phyloP scores from a whole-genome alignment of 257 asterid species.

The Solanum virginianum region DNA sequence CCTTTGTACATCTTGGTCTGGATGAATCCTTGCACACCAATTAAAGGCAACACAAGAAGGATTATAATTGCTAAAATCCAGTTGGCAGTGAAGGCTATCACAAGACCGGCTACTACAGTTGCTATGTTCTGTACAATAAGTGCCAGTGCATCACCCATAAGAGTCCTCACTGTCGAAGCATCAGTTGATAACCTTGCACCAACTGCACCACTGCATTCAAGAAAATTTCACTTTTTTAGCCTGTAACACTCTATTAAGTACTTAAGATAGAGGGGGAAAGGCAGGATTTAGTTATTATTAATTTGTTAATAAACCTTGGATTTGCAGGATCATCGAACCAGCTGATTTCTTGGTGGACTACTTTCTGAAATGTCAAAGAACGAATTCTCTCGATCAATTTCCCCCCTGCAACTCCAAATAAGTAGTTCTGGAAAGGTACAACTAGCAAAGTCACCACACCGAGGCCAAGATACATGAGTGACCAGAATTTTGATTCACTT shows the following conservation, averaged over 20 bases:
- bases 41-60: constrained; percentile 34
- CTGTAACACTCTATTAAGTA: background rate
- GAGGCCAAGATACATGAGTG: too few relatives aligned
- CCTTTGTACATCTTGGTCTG: constrained; percentile 48
- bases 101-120: constrained; percentile 44
- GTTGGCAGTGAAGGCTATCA: constrained; percentile 62
- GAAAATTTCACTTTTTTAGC: background rate
- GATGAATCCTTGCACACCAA: constrained; percentile 64
- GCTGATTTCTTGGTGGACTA: constrained; percentile 73
- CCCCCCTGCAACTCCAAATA: too few relatives aligned
- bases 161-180: constrained; percentile 57
- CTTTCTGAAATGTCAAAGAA: constrained; percentile 48
- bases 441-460: too few relatives aligned
- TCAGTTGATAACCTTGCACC: constrained; percentile 78
- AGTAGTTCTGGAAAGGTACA: too few relatives aligned
- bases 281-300: background rate
- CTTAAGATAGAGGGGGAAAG: background rate
- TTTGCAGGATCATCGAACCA: constrained; percentile 88
- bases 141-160: constrained; percentile 79
- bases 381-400: constrained; percentile 58
- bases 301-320: constrained; percentile 44
- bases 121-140: constrained; percentile 59
- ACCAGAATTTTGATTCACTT: too few relatives aligned
- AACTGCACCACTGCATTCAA: constrained; percentile 54
- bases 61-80: constrained; percentile 67